Evolutionary conservation across 139 green algal genomes (phyloP).

Genomic region (Ettlia oleoabundans): DNA sequence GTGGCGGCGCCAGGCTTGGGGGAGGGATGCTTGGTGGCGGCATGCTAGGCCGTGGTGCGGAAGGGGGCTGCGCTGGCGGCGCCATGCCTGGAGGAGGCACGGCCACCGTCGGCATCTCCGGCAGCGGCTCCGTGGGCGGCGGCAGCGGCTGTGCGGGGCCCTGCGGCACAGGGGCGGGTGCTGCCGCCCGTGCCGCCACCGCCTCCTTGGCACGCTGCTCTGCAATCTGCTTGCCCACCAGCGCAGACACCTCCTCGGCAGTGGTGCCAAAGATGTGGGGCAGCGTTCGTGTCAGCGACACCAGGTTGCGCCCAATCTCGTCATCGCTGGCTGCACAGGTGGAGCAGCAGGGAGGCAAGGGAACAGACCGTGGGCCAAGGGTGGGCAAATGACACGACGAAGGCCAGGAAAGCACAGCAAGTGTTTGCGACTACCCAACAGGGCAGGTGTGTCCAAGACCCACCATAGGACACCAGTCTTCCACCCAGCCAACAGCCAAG

Average conservation of each 20-base stretch:
- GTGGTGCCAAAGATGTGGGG: constrained; percentile 96
- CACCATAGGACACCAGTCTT: too few species aligned
- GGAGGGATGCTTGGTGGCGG: neutral
- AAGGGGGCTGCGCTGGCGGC: neutral
- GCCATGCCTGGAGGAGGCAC: constrained; percentile 15
- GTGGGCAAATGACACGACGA: too few species aligned
- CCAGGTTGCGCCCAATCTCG: constrained; percentile 94
- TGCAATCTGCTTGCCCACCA: constrained; percentile 75
- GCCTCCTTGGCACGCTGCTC: constrained; percentile 61
- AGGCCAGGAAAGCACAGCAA: too few species aligned
- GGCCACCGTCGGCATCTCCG: constrained; percentile 7
- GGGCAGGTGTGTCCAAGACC: too few species aligned
- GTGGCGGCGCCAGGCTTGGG: constrained; percentile 7
- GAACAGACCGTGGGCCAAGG: neutral
- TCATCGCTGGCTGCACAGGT: constrained; percentile 80
- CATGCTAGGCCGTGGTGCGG: neutral
- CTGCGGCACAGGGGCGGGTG: constrained; percentile 33
- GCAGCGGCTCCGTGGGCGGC: constrained; percentile 15
- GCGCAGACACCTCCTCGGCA: constrained; percentile 83
- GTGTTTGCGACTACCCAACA: too few species aligned
- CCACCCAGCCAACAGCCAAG: neutral
- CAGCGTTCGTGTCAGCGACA: constrained; percentile 80
- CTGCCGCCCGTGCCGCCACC: neutral
- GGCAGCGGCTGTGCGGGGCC: constrained; percentile 32
- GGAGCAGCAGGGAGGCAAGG: neutral